phyloP scores from a whole-genome alignment of 2,329 filamentous ascomycete species.

The Mycocentrospora acerina region DNA sequence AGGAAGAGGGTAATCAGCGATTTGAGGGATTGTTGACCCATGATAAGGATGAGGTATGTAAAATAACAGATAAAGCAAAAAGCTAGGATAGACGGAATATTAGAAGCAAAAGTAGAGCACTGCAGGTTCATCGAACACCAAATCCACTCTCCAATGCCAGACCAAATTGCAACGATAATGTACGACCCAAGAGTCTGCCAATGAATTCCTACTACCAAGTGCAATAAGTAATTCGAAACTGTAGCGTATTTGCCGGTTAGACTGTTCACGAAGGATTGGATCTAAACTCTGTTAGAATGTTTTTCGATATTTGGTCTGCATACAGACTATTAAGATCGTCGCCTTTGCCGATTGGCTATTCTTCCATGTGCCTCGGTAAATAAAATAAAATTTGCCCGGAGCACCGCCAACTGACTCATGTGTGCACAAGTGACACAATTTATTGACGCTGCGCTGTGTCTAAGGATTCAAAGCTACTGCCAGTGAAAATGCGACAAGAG shows the following conservation, averaged over 20 bases:
- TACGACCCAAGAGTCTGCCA: neutral
- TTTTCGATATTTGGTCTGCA: neutral
- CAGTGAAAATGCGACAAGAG: too few species aligned
- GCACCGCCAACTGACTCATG: neutral
- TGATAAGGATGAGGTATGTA: too few species aligned
- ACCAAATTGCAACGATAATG: neutral
- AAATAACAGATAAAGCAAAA: too few species aligned
- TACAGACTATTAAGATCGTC: neutral
- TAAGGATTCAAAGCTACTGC: too few species aligned
- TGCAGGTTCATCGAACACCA: neutral
- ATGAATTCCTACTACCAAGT: neutral
- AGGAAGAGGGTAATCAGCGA: neutral
- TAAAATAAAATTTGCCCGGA: constrained; percentile 1
- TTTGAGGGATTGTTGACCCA: neutral
- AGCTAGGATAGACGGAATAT: neutral
- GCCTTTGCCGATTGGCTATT: neutral
- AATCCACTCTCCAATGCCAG: neutral
- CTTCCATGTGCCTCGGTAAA: neutral
- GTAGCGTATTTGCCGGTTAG: neutral
- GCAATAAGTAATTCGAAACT: neutral
- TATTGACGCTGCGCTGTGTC: too few species aligned
- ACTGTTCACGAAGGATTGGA: neutral
- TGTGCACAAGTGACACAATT: too few species aligned
- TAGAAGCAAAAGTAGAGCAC: neutral
- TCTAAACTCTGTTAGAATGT: constrained; percentile 1